Evolutionary conservation across 108 stramenopile genomes (phyloP).

Genomic region (Conticribra weissflogii): DNA sequence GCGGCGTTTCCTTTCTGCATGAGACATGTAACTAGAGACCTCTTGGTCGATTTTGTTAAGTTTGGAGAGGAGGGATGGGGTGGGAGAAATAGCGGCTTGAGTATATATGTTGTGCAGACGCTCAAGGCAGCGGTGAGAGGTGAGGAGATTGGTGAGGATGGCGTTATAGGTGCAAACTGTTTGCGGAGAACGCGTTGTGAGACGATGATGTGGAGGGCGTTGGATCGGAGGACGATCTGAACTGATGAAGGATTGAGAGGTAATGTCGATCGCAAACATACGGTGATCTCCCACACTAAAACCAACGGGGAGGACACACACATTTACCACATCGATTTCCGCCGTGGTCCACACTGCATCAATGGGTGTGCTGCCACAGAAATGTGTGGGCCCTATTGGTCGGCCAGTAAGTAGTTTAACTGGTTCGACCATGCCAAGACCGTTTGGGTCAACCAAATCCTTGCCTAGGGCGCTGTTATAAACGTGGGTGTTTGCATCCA

Average conservation of each 20-base stretch:
- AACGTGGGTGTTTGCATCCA: slow-evolving; percentile 19
- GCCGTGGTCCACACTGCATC: slow-evolving; percentile 3
- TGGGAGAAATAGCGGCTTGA: neutral
- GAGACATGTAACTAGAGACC: neutral
- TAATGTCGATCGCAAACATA: too few species aligned
- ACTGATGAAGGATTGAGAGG: too few species aligned
- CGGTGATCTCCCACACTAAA: slow-evolving; percentile 21
- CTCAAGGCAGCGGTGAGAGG: too few species aligned
- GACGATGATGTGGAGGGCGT: neutral
- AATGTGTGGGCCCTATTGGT: slow-evolving; percentile 10
- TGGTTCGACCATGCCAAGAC: slow-evolving; percentile 6
- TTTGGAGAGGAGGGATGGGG: too few species aligned
- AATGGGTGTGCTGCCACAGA: slow-evolving; percentile 5
- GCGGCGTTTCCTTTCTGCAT: slow-evolving; percentile 9
- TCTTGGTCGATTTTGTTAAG: slow-evolving; percentile 2
- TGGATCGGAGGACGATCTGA: neutral
- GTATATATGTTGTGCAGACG: neutral
- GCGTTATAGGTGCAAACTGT: neutral
- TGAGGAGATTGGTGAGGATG: too few species aligned
- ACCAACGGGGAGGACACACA: slow-evolving; percentile 15
- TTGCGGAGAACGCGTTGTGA: neutral
- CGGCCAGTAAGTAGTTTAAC: slow-evolving; percentile 4
- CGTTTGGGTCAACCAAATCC: neutral
- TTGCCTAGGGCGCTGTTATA: neutral
- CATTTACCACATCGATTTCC: neutral